Evolutionary conservation across 2,329 filamentous ascomycete species (phyloP).

Genomic region (Ceratocystis alfenasii): DNA sequence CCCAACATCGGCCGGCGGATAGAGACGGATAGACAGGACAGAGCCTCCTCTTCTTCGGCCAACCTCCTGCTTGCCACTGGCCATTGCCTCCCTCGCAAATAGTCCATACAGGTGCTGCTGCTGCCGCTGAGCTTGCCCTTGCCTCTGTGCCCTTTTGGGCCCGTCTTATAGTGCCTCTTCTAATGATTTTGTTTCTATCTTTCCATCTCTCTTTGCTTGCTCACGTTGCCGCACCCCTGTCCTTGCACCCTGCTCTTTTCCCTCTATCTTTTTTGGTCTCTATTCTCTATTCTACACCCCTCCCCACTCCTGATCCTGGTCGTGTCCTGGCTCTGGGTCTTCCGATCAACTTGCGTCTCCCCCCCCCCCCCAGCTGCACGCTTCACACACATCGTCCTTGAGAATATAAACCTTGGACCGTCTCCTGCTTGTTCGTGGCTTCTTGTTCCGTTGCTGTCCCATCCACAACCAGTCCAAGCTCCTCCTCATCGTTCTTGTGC

Average conservation of each 20-base stretch:
- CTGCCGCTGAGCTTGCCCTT: not conserved
- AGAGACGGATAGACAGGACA: no score
- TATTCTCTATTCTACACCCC: not conserved
- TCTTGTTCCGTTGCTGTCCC: conserved; percentile 14
- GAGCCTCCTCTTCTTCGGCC: not conserved
- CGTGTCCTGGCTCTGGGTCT: not conserved
- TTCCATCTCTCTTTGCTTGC: not conserved
- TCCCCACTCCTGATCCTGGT: not conserved
- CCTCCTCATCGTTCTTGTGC: conserved; percentile 13
- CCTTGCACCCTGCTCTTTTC: not conserved
- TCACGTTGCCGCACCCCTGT: not conserved
- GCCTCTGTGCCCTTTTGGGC: not conserved
- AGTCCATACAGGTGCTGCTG: not conserved
- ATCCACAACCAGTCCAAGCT: conserved; percentile 17
- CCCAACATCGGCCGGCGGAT: no score
- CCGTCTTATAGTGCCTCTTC: not conserved
- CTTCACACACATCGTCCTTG: conserved; percentile 8
- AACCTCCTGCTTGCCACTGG: not conserved
- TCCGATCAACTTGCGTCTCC: not conserved
- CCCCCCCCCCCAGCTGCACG: no score
- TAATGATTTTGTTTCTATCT: not conserved
- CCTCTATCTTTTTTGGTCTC: not conserved
- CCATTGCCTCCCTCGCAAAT: no score
- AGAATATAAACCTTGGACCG: conserved; percentile 21
- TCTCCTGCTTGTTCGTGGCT: conserved; percentile 13